Conservation (phyloP, 345 rosid species). For the Sisymbrium altissimum region DNA sequence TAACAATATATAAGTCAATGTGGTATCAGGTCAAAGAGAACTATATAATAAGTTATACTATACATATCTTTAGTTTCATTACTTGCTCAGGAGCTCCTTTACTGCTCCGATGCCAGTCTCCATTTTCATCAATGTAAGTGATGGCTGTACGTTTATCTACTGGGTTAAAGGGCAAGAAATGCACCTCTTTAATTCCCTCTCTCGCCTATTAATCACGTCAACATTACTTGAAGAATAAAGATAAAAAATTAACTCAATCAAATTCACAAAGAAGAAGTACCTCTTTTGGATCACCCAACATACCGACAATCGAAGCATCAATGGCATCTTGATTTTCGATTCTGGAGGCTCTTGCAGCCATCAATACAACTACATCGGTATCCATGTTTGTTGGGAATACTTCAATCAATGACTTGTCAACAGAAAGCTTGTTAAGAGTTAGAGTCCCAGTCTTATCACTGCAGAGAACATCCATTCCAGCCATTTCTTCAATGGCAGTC, state of each 20-base stretch:
- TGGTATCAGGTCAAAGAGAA: background rate
- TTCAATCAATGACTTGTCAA: constrained; percentile 72
- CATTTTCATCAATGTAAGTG: constrained; percentile 63
- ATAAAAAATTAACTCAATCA: background rate
- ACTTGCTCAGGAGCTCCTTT: constrained; percentile 98
- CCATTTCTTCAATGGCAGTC: constrained; percentile 99
- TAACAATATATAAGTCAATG: background rate
- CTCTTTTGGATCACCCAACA: constrained; percentile 85
- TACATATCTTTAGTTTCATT: background rate
- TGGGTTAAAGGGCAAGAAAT: constrained; percentile 93
- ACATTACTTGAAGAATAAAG: background rate
- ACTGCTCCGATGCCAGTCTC: constrained; percentile 79
- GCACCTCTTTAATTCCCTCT: constrained; percentile 80
- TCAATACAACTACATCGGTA: constrained; percentile 46
- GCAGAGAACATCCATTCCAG: constrained; percentile 96
- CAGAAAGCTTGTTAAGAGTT: constrained; percentile 93
- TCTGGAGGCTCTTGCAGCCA: constrained; percentile 89
- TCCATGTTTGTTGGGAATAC: constrained; percentile 50
- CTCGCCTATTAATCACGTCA: constrained; percentile 49
- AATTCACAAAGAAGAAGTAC: constrained; percentile 19
- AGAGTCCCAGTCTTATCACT: constrained; percentile 96
- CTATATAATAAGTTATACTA: background rate
- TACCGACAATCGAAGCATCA: constrained; percentile 87
- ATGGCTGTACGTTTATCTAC: constrained; percentile 95
- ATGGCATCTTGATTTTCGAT: constrained; percentile 95